Evolutionary conservation across 176 grass and related monocot species (phyloP).

Genomic region (Oryza glumipatula): DNA sequence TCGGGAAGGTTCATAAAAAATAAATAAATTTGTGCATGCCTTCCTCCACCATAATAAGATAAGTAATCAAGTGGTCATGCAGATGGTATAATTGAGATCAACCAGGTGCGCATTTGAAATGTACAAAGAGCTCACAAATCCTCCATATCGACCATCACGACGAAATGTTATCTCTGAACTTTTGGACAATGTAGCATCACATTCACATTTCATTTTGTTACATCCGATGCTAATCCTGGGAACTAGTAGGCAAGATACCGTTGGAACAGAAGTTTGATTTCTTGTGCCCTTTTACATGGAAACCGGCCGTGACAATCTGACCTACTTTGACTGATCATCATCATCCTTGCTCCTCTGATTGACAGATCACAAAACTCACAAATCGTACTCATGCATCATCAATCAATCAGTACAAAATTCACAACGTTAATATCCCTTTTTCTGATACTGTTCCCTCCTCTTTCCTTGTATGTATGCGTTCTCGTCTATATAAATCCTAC

Average conservation of each 20-base stretch:
- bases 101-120: not conserved
- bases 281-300: slow-evolving; percentile 9
- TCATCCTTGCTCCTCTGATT: not conserved
- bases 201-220: not conserved
- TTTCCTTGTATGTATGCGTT: slow-evolving; percentile 24
- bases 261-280: slow-evolving; percentile 8
- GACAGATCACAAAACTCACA: slow-evolving; percentile 5
- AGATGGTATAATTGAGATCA: not conserved
- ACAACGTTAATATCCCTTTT: not conserved
- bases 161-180: no score
- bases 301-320: not conserved
- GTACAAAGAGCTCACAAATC: no score
- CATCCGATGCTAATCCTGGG: not conserved
- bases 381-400: slow-evolving; percentile 11
- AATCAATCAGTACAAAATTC: slow-evolving; percentile 4
- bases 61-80: not conserved
- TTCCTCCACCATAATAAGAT: no score
- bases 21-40: not conserved
- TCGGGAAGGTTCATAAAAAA: not conserved
- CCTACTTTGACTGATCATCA: not conserved
- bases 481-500: not conserved
- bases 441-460: not conserved
- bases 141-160: no score
- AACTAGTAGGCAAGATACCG: not conserved
- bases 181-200: not conserved